Percentiles rank a stretch among this genome's conserved stretches.
Conservation (phyloP, 2,329 filamentous ascomycete genomes). For the Nemania sp. region DNA sequence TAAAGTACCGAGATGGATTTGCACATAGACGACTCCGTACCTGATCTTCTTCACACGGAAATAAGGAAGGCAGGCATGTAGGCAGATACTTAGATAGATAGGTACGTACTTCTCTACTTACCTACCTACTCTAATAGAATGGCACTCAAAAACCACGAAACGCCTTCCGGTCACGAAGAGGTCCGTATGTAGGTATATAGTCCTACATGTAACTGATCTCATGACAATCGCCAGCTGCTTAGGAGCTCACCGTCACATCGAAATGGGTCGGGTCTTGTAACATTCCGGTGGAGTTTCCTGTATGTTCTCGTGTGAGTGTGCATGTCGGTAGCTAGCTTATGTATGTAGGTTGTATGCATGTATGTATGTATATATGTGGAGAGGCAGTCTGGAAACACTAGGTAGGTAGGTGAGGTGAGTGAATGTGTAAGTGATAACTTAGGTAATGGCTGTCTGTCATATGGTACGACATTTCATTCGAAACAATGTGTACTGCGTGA, state of each 20-base stretch:
- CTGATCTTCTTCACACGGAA: neutral
- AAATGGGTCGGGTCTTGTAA: constrained; percentile 31
- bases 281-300: constrained; percentile 22
- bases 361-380: neutral
- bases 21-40: neutral
- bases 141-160: too few relatives aligned
- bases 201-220: neutral
- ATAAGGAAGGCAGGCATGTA: neutral
- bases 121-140: neutral
- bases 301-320: too few relatives aligned
- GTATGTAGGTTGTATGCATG: constrained; percentile 3
- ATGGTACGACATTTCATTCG: constrained; percentile 32
- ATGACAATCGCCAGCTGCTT: constrained; percentile 8
- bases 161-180: too few relatives aligned
- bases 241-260: constrained; percentile 10
- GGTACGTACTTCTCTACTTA: neutral
- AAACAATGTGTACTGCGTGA: constrained; percentile 13
- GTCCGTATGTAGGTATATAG: neutral
- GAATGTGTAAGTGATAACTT: neutral
- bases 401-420: neutral
- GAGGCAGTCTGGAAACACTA: constrained; percentile 18
- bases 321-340: too few relatives aligned
- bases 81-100: neutral
- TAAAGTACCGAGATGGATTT: constrained; percentile 11
- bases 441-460: neutral